Conservation (phyloP, 345 rosid genomes). For the Gossypium ekmanianum region DNA sequence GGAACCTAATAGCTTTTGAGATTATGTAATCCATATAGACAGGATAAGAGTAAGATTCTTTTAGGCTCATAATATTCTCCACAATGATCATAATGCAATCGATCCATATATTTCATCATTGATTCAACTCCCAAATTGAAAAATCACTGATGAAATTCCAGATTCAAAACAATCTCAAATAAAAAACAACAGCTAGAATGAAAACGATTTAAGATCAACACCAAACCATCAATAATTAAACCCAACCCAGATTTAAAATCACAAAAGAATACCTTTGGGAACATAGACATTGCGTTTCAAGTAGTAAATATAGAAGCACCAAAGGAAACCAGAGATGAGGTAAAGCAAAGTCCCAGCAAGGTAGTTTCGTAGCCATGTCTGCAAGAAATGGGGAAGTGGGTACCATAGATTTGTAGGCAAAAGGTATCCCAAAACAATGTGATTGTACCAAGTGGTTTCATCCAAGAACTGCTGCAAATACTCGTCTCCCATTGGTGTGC, state of each 20-base stretch:
- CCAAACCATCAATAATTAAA: not conserved
- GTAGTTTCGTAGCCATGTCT: slow-evolving; percentile 93
- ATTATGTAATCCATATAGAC: too few species aligned
- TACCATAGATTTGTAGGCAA: slow-evolving; percentile 60
- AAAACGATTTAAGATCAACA: not conserved
- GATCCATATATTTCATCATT: not conserved
- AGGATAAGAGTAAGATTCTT: too few species aligned
- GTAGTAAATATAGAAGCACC: slow-evolving; percentile 91
- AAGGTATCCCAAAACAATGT: slow-evolving; percentile 56
- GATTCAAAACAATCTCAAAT: not conserved
- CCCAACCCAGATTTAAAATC: not conserved
- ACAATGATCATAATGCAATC: not conserved
- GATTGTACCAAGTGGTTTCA: slow-evolving; percentile 64
- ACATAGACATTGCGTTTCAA: slow-evolving; percentile 71
- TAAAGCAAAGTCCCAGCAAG: slow-evolving; percentile 66
- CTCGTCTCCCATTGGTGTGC: slow-evolving; percentile 25
- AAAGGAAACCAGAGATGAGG: slow-evolving; percentile 72
- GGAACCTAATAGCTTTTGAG: too few species aligned
- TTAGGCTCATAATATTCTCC: too few species aligned
- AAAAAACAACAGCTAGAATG: not conserved
- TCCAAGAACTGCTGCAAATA: slow-evolving; percentile 44
- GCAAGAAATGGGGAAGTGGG: slow-evolving; percentile 59
- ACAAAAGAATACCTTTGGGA: slow-evolving; percentile 51
- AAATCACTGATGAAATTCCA: not conserved
- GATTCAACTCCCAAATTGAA: not conserved